phyloP scores from a whole-genome alignment of 371 early-diverging fungal genomes.

The Mortierella sp. region DNA sequence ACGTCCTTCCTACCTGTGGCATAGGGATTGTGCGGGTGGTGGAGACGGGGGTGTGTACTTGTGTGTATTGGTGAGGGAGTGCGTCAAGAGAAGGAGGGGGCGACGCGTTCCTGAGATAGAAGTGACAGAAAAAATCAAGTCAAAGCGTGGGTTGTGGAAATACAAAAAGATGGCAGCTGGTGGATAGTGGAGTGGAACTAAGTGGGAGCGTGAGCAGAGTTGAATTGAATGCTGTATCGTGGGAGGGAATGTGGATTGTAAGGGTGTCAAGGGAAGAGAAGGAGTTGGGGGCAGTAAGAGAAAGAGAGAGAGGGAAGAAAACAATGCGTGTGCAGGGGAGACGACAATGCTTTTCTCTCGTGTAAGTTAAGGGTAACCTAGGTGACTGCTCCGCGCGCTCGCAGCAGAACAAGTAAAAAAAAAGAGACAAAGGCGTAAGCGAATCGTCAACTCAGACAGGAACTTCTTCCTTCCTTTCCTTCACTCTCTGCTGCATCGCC shows the following conservation, averaged over 20 bases:
- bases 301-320: not conserved
- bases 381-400: not conserved
- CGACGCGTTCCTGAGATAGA: not conserved
- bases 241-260: too few relatives aligned
- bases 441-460: too few relatives aligned
- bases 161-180: not conserved
- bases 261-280: not conserved
- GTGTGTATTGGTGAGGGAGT: not conserved
- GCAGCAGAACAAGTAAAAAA: not conserved
- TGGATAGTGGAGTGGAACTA: not conserved
- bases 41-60: not conserved
- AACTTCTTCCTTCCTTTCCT: not conserved
- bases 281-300: not conserved
- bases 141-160: not conserved
- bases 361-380: not conserved
- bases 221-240: not conserved
- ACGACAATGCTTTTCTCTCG: not conserved
- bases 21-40: not conserved
- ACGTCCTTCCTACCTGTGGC: conserved; percentile 2
- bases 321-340: not conserved
- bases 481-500: not conserved
- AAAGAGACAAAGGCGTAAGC: not conserved
- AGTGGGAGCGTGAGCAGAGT: not conserved
- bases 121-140: not conserved
- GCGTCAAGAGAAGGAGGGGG: not conserved